Base-by-base conservation (phyloP, 108 stramenopile genomes). In the Pseudonitzschia multiseries region DNA sequence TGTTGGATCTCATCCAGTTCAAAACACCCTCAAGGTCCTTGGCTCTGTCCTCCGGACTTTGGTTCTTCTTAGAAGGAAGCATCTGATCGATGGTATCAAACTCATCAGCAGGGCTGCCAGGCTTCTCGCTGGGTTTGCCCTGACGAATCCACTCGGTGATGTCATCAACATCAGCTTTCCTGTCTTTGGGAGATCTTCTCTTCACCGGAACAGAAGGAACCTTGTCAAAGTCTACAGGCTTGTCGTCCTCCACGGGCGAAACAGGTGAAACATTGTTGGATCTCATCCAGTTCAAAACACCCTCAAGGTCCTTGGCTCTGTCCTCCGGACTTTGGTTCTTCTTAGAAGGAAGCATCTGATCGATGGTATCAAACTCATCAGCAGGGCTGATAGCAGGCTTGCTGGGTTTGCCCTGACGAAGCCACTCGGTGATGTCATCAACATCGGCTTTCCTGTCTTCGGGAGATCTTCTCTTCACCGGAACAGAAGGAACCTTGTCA, bases 261-360 rank as follows among this genome's bases (percentile, higher is more conserved):
- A 54, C 53, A 54, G 53, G 53, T 8, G 57, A 36, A 31, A 70
- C 51, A 56, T 46, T 57, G 24, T 74, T 69, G 64, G 61, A 69
- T 22, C 81, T 41, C 28, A 77, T 46, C 74, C 74, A 80, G 52
- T 83, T 73, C 41, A 83, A 31, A 42, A 72, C 68, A 42, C 65
- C 69, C 28, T 74, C 77, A 27, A 83, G 62, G 24, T 76, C 62
- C 4, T 44, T n/a, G 15, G 63, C 63, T 60, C 72, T 36, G 31
- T 65, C 72, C 31, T 73, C 63, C 6, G 72, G 63, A 31, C 21
- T 50, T 61, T 73, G 72, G 26, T 52, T 57, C 21, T 46, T 65
- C 51, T 65, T 64, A 29, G 62, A 32, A 28, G 72, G 72, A 18
- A 73, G 46, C 62, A 73, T 73, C 33, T 73, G 72, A 36, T 73